Conservation (phyloP, 2,329 filamentous ascomycete genomes). For the Atkinsonella texensis region DNA sequence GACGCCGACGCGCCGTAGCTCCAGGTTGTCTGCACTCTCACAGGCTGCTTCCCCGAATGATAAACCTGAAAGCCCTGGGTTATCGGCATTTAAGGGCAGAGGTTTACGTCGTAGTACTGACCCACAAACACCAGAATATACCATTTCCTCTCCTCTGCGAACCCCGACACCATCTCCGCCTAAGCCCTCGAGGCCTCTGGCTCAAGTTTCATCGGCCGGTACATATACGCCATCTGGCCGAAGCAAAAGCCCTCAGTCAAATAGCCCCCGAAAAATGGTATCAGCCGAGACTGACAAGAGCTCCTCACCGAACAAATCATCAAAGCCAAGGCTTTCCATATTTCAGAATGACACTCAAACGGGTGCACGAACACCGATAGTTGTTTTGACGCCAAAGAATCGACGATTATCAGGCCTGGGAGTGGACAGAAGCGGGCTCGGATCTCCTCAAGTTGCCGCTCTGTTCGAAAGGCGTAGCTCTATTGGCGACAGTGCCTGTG, state of each 20-base stretch:
- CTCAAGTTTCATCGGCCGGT: background rate
- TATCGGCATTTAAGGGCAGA: conserved; percentile 40
- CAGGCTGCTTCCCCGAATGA: conserved; percentile 18
- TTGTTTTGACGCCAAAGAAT: conserved; percentile 40
- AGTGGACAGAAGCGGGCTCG: conserved; percentile 57
- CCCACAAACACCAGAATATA: conserved; percentile 18
- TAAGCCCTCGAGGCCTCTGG: conserved; percentile 14
- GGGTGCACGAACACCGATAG: conserved; percentile 47
- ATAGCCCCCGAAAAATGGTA: conserved; percentile 8
- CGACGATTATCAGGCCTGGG: conserved; percentile 56
- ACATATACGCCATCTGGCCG: background rate
- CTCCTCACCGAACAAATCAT: conserved; percentile 9
- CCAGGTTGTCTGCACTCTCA: conserved; percentile 8
- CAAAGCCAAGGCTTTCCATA: conserved; percentile 24
- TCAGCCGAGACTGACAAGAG: conserved; percentile 8
- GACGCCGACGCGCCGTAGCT: conserved; percentile 10
- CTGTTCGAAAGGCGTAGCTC: conserved; percentile 60
- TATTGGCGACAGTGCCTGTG: conserved; percentile 52
- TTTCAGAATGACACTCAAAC: conserved; percentile 43
- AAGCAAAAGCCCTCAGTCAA: conserved; percentile 8
- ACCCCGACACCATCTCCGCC: conserved; percentile 13
- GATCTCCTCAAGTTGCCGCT: conserved; percentile 61
- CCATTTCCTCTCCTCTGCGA: conserved; percentile 6
- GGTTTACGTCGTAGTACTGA: conserved; percentile 35
- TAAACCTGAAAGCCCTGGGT: conserved; percentile 38